Percentiles rank a stretch among this genome's conserved stretches.
phyloP scores from a whole-genome alignment of 345 rosid genomes.

The Populus deltoides region DNA sequence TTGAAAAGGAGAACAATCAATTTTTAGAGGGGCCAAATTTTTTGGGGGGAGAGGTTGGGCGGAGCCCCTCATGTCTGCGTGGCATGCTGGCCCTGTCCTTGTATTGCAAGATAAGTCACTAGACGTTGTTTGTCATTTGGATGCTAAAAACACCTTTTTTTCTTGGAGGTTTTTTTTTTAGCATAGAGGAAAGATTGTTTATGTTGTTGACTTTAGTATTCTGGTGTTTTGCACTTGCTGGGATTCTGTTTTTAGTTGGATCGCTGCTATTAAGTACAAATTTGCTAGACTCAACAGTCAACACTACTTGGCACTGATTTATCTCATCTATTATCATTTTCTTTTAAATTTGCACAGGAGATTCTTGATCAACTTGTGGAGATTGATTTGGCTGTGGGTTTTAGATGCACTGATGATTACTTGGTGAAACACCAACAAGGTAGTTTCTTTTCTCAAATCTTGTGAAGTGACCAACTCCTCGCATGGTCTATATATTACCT shows the following conservation, averaged over 20 bases:
- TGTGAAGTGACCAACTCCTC: not conserved
- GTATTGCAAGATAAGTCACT: not conserved
- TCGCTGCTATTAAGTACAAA: not conserved
- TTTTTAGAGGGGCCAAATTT: not conserved
- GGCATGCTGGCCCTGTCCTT: not conserved
- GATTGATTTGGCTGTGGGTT: slow-evolving; percentile 27
- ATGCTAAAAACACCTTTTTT: not conserved
- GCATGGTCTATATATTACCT: not conserved
- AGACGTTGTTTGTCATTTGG: not conserved
- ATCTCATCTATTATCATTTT: not conserved
- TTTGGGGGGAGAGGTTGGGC: not conserved
- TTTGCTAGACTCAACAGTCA: not conserved
- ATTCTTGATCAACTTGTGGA: slow-evolving; percentile 29
- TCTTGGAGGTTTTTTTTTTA: not conserved
- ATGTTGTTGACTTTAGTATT: not conserved
- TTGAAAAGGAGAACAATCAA: too few relatives aligned
- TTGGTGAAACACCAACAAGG: slow-evolving; percentile 14
- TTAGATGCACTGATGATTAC: slow-evolving; percentile 15
- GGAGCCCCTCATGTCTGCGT: not conserved
- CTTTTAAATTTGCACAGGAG: slow-evolving; percentile 14
- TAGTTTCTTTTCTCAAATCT: not conserved
- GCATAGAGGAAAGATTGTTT: not conserved
- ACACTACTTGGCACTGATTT: not conserved
- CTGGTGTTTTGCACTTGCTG: not conserved
- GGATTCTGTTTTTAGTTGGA: not conserved